These are phyloP conservation scores for Verticillium dahliae DNA, from an alignment of 2,329 filamentous ascomycete genomes.

Conservation along the genomic window DNA sequence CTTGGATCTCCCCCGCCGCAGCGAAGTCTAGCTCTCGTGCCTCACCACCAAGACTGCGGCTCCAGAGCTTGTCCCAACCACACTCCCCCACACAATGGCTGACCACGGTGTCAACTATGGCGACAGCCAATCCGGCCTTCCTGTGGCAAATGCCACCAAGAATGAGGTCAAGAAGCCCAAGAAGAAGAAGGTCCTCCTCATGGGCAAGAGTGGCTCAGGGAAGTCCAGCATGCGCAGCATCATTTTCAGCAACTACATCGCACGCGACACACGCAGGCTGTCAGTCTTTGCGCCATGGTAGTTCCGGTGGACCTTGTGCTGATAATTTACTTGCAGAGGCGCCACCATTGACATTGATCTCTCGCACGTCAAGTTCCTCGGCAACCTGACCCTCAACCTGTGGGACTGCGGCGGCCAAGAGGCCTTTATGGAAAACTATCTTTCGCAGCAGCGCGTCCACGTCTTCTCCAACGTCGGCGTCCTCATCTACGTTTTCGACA, in stretches of 20 bases:
- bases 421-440: constrained; percentile 97
- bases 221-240: constrained; percentile 99
- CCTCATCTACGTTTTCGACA: constrained; percentile 98
- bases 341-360: constrained; percentile 98
- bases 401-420: constrained; percentile 99
- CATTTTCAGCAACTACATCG: constrained; percentile 98
- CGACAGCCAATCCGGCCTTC: background rate
- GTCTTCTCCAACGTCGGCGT: constrained; percentile 96
- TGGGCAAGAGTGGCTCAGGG: constrained; percentile 95
- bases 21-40: background rate
- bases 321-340: constrained; percentile 41
- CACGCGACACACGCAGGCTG: constrained; percentile 86
- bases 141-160: background rate
- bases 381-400: constrained; percentile 91
- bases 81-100: background rate
- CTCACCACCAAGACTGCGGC: background rate
- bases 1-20: background rate
- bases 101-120: background rate
- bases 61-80: background rate
- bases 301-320: too few relatives aligned
- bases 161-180: constrained; percentile 60
- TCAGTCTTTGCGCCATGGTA: constrained; percentile 23
- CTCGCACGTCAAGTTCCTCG: constrained; percentile 97
- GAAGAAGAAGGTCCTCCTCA: constrained; percentile 81
- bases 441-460: constrained; percentile 89